A percentile compares a stretch with the other conserved stretches of the same genome.
phyloP scores from a whole-genome alignment of 1,284 basidiomycete species.

The Irpex lacteus region DNA sequence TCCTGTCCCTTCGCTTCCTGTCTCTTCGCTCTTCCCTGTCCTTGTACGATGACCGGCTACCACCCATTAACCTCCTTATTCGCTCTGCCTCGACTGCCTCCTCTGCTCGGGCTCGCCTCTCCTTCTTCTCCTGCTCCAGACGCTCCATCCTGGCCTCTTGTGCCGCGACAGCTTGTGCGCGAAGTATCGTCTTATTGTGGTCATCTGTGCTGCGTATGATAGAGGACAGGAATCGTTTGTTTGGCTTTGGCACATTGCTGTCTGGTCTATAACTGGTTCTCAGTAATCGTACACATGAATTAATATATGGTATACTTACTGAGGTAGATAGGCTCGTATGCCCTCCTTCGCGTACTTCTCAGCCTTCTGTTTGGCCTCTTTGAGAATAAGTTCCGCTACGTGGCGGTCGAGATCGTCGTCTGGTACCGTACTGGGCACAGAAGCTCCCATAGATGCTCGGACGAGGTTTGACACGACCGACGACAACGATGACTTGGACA shows the following conservation, averaged over 20 bases:
- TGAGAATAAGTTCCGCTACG: constrained; percentile 84
- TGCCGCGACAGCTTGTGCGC: constrained; percentile 74
- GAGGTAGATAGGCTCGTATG: constrained; percentile 64
- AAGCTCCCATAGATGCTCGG: constrained; percentile 74
- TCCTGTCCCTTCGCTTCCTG: constrained; percentile 32
- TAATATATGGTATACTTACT: constrained; percentile 27
- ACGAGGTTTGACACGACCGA: constrained; percentile 85
- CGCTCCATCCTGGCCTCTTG: constrained; percentile 66
- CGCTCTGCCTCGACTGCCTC: constrained; percentile 68
- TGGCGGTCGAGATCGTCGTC: constrained; percentile 87
- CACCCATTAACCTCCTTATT: constrained; percentile 40
- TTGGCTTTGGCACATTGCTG: constrained; percentile 74
- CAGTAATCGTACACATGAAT: not conserved
- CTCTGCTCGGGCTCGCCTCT: constrained; percentile 60
- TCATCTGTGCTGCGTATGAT: constrained; percentile 91
- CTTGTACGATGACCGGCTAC: constrained; percentile 25
- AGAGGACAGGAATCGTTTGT: constrained; percentile 87
- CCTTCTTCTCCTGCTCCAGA: constrained; percentile 59
- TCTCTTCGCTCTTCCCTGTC: constrained; percentile 23
- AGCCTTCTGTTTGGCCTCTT: constrained; percentile 88
- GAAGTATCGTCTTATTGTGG: constrained; percentile 82
- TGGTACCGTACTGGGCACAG: constrained; percentile 59
- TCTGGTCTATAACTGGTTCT: constrained; percentile 21
- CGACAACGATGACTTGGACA: constrained; percentile 58
- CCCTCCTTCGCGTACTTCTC: constrained; percentile 65